These are phyloP conservation scores for Houttuynia cordata DNA, from an alignment of 164 flowering plant species.

Conservation along the genomic window DNA sequence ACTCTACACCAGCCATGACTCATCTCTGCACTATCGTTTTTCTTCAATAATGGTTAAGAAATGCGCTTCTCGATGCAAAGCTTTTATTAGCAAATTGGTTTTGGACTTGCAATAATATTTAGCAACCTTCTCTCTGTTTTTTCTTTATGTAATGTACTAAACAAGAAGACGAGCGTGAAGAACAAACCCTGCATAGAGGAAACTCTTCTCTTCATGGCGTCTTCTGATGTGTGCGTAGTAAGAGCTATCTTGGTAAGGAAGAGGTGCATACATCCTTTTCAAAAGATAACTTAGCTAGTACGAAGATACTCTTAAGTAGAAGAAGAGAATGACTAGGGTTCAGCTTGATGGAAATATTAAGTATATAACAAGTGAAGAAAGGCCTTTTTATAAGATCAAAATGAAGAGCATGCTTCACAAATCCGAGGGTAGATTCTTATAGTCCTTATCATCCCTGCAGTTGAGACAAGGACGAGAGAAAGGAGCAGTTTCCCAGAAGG, in stretches of 20 bases:
- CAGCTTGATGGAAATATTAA: neutral
- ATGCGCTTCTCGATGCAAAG: too few relatives aligned
- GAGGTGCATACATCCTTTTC: neutral
- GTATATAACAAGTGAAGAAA: neutral
- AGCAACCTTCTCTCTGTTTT: too few relatives aligned
- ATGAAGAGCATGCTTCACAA: neutral
- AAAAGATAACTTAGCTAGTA: neutral
- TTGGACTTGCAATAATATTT: too few relatives aligned
- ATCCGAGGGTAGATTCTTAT: neutral
- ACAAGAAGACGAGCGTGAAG: neutral
- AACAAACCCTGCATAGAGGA: slow-evolving; percentile 45
- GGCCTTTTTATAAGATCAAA: slow-evolving; percentile 3
- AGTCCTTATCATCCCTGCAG: neutral
- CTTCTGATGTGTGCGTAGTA: slow-evolving; percentile 31
- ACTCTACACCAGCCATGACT: too few relatives aligned
- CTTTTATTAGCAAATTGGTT: too few relatives aligned
- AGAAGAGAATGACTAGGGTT: neutral
- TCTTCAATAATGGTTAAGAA: too few relatives aligned
- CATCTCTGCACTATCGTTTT: too few relatives aligned
- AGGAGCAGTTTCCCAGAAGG: neutral
- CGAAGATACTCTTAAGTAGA: neutral
- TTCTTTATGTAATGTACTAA: neutral
- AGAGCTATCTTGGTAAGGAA: slow-evolving; percentile 23
- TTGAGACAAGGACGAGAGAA: neutral
- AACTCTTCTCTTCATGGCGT: slow-evolving; percentile 48